Percentiles rank a stretch among this genome's conserved stretches.
phyloP scores from a whole-genome alignment of 192 early-diverging fungal species.

The Coemansia asiatica region DNA sequence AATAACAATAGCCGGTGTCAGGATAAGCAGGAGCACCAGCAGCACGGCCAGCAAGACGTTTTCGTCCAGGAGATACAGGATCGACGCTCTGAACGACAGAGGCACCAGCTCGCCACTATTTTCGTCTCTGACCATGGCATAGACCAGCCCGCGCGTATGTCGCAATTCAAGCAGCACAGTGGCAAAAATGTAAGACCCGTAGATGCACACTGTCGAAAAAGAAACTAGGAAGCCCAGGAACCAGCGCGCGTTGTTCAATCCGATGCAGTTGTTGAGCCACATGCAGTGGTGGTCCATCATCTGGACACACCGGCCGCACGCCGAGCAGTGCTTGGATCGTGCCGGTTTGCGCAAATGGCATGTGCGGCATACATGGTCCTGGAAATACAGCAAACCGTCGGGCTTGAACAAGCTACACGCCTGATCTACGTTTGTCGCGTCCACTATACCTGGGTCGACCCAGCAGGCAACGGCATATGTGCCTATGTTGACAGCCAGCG shows the following conservation, averaged over 20 bases:
- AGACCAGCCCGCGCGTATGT: constrained; percentile 24
- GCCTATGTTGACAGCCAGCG: constrained; percentile 41
- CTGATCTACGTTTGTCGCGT: constrained; percentile 22
- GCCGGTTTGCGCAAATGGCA: constrained; percentile 43
- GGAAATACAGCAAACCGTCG: constrained; percentile 41
- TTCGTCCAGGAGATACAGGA: constrained; percentile 39
- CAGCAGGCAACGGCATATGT: constrained; percentile 31
- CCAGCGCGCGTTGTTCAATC: constrained; percentile 49
- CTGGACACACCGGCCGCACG: constrained; percentile 45
- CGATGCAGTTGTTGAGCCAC: constrained; percentile 58
- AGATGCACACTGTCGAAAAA: constrained; percentile 34
- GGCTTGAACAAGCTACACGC: constrained; percentile 29
- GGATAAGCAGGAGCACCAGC: constrained; percentile 30
- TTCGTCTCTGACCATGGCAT: constrained; percentile 18
- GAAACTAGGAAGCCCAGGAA: constrained; percentile 48
- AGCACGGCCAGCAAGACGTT: constrained; percentile 29
- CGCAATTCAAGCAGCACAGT: constrained; percentile 42
- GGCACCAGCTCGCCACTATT: constrained; percentile 17
- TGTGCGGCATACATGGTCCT: constrained; percentile 26
- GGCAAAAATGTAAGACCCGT: constrained; percentile 37
- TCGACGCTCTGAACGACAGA: constrained; percentile 33
- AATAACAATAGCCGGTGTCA: constrained; percentile 40
- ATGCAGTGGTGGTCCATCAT: constrained; percentile 58
- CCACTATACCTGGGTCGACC: constrained; percentile 37
- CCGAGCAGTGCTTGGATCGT: constrained; percentile 57